A percentile compares a stretch with the other conserved stretches of the same genome.
These are phyloP conservation scores for Cyclostephanos invisitatus DNA, from an alignment of 108 stramenopile genomes.

Conservation along the genomic window DNA sequence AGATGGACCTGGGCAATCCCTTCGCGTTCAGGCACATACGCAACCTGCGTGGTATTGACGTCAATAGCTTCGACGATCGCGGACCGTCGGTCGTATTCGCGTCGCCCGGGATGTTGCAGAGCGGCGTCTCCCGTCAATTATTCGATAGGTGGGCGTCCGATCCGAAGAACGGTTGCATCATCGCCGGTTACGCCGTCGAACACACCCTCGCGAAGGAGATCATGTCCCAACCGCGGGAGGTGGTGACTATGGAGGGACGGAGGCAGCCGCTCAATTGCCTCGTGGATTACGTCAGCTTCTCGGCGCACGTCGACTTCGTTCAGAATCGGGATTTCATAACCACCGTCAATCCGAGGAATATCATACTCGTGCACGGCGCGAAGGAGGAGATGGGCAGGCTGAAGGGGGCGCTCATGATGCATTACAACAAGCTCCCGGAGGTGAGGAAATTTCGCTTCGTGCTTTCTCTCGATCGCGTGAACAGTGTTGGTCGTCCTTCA, in stretches of 20 bases:
- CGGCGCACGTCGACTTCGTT: constrained; percentile 98
- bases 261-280: constrained; percentile 89
- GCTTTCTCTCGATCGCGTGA: no score
- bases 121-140: constrained; percentile 92
- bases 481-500: constrained; percentile 4
- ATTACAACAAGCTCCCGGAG: constrained; percentile 80
- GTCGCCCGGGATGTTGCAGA: constrained; percentile 97
- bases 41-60: constrained; percentile 88
- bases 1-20: constrained; percentile 96
- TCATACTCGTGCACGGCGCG: constrained; percentile 98
- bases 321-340: constrained; percentile 94
- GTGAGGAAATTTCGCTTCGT: background rate
- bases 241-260: constrained; percentile 91
- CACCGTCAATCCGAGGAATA: constrained; percentile 85
- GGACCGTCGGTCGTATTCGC: constrained; percentile 97
- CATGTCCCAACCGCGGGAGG: constrained; percentile 93
- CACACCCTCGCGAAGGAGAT: constrained; percentile 98
- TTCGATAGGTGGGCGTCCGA: constrained; percentile 98
- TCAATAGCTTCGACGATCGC: constrained; percentile 87
- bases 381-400: constrained; percentile 95
- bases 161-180: constrained; percentile 94
- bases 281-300: constrained; percentile 96
- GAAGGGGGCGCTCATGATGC: constrained; percentile 80
- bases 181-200: constrained; percentile 98
- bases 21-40: constrained; percentile 88